Percentiles rank a stretch among this genome's conserved stretches.
Evolutionary conservation across 805 yeast species (phyloP).

Genomic region (Hermanozyma aechmeae): DNA sequence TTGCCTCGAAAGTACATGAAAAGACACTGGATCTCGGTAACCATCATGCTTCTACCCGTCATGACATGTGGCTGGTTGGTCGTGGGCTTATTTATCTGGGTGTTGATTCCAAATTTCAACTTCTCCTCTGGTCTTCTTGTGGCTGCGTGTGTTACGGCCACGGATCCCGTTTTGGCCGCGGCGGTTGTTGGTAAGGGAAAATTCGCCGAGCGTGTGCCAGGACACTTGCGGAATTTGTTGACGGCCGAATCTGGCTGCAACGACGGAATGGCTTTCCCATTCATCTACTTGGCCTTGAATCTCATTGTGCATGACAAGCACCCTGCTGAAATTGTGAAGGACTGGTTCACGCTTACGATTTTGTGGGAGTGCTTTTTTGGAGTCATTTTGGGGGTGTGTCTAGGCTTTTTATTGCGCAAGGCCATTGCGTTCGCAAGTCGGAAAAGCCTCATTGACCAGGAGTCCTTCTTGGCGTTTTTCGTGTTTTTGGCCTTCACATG

Average conservation of each 20-base stretch:
- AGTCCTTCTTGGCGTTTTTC: constrained; percentile 79
- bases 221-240: constrained; percentile 76
- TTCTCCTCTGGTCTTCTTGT: constrained; percentile 67
- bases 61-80: constrained; percentile 89
- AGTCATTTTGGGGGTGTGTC: constrained; percentile 56
- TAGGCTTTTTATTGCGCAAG: constrained; percentile 66
- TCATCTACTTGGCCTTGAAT: constrained; percentile 62
- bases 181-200: constrained; percentile 94
- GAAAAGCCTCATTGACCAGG: constrained; percentile 68
- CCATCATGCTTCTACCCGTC: constrained; percentile 68
- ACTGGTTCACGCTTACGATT: constrained; percentile 71
- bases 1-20: constrained; percentile 84
- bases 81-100: constrained; percentile 73
- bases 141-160: constrained; percentile 87
- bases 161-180: constrained; percentile 92
- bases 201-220: constrained; percentile 85
- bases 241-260: constrained; percentile 87
- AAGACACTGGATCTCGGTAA: constrained; percentile 72
- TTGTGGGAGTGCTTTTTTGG: constrained; percentile 81
- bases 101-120: constrained; percentile 60
- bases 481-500: constrained; percentile 74
- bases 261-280: constrained; percentile 96
- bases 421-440: constrained; percentile 67
- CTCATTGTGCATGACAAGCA: constrained; percentile 59
- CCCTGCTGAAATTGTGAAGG: constrained; percentile 59